Evolutionary conservation across 164 flowering plant species (phyloP).

Genomic region (Chimonanthus praecox): DNA sequence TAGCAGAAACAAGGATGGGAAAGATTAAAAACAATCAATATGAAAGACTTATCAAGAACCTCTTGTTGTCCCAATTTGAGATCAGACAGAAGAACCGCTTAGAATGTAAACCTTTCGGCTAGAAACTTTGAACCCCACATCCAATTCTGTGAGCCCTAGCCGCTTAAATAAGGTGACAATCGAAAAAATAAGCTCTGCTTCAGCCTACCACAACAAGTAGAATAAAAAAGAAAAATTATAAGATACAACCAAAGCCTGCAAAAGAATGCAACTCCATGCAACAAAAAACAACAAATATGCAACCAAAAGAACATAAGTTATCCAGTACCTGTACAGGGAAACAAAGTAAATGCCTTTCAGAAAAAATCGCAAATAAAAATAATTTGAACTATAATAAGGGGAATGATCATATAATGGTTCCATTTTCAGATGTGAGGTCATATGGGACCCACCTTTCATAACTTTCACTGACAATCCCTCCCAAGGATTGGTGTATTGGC

Average conservation of each 20-base stretch:
- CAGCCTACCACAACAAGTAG: constrained; percentile 47
- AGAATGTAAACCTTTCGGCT: constrained; percentile 72
- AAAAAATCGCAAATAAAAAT: not conserved
- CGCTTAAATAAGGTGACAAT: constrained; percentile 80
- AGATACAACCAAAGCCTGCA: not conserved
- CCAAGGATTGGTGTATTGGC: too few relatives aligned
- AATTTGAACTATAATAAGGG: too few relatives aligned
- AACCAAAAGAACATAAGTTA: not conserved
- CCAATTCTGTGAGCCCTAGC: constrained; percentile 76
- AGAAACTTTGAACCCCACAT: constrained; percentile 95
- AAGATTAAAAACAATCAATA: constrained; percentile 1
- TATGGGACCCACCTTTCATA: too few relatives aligned
- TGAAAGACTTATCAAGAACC: constrained; percentile 10
- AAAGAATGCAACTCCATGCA: not conserved
- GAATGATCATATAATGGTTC: too few relatives aligned
- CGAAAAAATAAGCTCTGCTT: constrained; percentile 90
- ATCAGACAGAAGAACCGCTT: constrained; percentile 16
- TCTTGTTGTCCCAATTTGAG: constrained; percentile 13
- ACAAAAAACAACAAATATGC: not conserved
- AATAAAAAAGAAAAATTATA: not conserved
- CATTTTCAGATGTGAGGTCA: too few relatives aligned
- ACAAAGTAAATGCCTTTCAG: not conserved
- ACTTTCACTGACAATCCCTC: too few relatives aligned
- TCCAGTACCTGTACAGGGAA: not conserved
- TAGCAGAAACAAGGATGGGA: not conserved